Percentiles rank a stretch among this genome's conserved stretches.
Conservation (phyloP, 352 stramenopile genomes). For the Blastocystis sp. region DNA sequence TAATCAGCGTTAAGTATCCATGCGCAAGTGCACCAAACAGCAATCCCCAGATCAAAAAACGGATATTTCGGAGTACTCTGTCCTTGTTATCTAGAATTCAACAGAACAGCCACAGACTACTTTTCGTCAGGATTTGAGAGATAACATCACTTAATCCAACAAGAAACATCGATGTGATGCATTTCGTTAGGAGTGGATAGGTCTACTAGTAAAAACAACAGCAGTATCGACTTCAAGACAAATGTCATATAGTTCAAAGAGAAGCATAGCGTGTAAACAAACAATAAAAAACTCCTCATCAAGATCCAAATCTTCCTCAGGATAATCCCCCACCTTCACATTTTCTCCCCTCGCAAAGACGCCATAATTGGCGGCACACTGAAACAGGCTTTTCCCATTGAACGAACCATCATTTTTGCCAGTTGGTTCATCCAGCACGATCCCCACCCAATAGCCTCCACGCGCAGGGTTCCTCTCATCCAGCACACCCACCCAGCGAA, state of each 20-base stretch:
- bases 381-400: slow-evolving; percentile 83
- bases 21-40: neutral
- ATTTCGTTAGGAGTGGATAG: slow-evolving; percentile 36
- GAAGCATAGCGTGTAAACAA: neutral
- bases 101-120: neutral
- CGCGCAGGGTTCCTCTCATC: slow-evolving; percentile 61
- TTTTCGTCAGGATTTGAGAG: slow-evolving; percentile 22
- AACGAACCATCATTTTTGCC: slow-evolving; percentile 83
- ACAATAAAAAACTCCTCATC: slow-evolving; percentile 68
- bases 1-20: neutral
- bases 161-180: slow-evolving; percentile 47
- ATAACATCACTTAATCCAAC: slow-evolving; percentile 27
- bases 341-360: slow-evolving; percentile 88
- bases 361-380: slow-evolving; percentile 80
- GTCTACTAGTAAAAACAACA: neutral
- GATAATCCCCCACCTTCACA: slow-evolving; percentile 75
- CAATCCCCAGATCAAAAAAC: slow-evolving; percentile 32
- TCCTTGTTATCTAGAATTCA: neutral
- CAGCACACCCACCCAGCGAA: slow-evolving; percentile 84
- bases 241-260: neutral
- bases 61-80: neutral
- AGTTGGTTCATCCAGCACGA: slow-evolving; percentile 91
- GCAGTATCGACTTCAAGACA: neutral
- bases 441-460: slow-evolving; percentile 79
- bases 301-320: slow-evolving; percentile 71